phyloP scores from a whole-genome alignment of 805 yeast species.

The Vanderwaltozyma verrucispora region DNA sequence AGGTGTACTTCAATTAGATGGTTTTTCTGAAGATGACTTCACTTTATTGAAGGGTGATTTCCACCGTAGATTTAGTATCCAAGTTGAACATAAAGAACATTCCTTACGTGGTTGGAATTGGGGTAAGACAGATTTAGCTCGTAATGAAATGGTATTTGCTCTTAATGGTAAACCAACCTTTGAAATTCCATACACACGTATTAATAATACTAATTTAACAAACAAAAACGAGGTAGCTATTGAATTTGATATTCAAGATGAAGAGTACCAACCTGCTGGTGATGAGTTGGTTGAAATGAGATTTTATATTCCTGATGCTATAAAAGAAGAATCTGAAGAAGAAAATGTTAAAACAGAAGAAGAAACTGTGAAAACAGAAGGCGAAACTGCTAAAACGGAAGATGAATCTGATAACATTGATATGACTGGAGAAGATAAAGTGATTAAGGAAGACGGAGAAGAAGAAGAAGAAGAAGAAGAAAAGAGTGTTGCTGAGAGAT shows the following conservation, averaged over 20 bases:
- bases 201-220: conserved; percentile 78
- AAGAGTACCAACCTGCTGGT: conserved; percentile 59
- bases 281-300: conserved; percentile 95
- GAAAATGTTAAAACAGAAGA: conserved; percentile 12
- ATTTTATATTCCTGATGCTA: conserved; percentile 84
- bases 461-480: conserved; percentile 9
- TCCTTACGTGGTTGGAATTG: conserved; percentile 98
- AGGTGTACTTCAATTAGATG: conserved; percentile 83
- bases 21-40: conserved; percentile 80
- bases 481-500: conserved; percentile 67
- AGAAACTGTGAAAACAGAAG: conserved; percentile 22
- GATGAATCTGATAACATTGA: conserved; percentile 16
- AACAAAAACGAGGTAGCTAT: conserved; percentile 91
- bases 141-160: conserved; percentile 80
- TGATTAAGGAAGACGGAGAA: neutral
- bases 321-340: conserved; percentile 39
- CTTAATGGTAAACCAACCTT: conserved; percentile 83
- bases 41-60: conserved; percentile 72
- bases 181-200: conserved; percentile 75
- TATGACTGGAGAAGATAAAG: too few relatives aligned
- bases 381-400: conserved; percentile 13
- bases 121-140: conserved; percentile 90
- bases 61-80: conserved; percentile 61
- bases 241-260: conserved; percentile 59
- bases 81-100: conserved; percentile 79